phyloP scores from a whole-genome alignment of 768 basidiomycete genomes.

The Rhizopogon rudus region DNA sequence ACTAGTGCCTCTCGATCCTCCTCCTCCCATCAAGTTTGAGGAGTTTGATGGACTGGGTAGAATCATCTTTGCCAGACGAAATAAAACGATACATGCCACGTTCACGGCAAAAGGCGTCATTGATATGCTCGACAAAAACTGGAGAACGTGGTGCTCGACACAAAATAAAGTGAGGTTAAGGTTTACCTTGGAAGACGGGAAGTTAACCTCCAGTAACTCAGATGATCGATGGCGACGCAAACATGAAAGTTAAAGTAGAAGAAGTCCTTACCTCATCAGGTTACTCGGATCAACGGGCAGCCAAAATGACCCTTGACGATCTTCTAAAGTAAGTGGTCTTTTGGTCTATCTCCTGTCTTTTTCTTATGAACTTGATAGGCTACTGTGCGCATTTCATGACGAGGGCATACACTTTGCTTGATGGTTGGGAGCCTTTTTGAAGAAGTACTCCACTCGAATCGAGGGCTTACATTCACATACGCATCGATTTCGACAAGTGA shows the following conservation, averaged over 20 bases:
- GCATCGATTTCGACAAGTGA: too few relatives aligned
- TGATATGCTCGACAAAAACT: slow-evolving; percentile 92
- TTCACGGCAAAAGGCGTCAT: slow-evolving; percentile 94
- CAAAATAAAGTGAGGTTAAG: slow-evolving; percentile 49
- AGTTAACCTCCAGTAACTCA: slow-evolving; percentile 20
- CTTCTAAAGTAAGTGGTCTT: slow-evolving; percentile 65
- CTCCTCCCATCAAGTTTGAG: slow-evolving; percentile 92
- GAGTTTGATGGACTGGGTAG: slow-evolving; percentile 96
- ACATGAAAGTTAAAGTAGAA: slow-evolving; percentile 70
- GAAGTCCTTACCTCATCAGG: slow-evolving; percentile 67
- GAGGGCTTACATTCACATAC: not conserved
- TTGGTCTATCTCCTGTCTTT: not conserved
- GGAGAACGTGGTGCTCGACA: slow-evolving; percentile 87
- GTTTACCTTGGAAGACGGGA: not conserved
- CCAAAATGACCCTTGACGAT: slow-evolving; percentile 94
- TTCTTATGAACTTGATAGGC: slow-evolving; percentile 32
- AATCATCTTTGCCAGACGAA: slow-evolving; percentile 84
- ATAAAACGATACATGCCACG: slow-evolving; percentile 85
- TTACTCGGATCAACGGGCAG: slow-evolving; percentile 72
- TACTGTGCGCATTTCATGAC: slow-evolving; percentile 71
- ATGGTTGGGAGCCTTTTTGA: slow-evolving; percentile 2
- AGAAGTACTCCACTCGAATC: too few relatives aligned
- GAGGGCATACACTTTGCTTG: slow-evolving; percentile 70
- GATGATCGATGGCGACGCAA: slow-evolving; percentile 65
- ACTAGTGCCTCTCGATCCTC: slow-evolving; percentile 88